These are phyloP conservation scores for Fusarium pseudocircinatum DNA, from an alignment of 2,329 filamentous ascomycete genomes.

Conservation along the genomic window DNA sequence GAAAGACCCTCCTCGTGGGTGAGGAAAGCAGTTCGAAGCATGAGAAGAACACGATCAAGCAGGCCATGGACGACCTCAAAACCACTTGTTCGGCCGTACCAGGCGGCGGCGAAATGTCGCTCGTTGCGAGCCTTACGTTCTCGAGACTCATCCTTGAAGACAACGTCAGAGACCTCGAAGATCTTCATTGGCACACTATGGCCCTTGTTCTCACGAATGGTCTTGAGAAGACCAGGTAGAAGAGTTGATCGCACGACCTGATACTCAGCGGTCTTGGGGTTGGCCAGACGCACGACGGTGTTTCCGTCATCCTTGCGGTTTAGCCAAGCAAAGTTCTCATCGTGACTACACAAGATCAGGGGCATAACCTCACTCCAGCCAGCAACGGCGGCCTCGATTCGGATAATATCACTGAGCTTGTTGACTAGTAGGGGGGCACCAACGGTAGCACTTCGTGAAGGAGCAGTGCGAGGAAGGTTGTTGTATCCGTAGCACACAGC, in stretches of 20 bases:
- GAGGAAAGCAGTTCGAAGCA: conserved; percentile 87
- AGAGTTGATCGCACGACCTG: conserved; percentile 90
- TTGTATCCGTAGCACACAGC: conserved; percentile 99
- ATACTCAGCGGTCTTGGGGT: conserved; percentile 93
- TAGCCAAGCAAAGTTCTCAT: conserved; percentile 97
- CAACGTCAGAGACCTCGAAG: conserved; percentile 91
- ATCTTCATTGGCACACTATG: conserved; percentile 90
- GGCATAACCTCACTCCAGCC: conserved; percentile 98
- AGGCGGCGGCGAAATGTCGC: conserved; percentile 94
- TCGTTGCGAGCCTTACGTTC: conserved; percentile 94
- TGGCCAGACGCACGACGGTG: conserved; percentile 84
- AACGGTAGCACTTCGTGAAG: conserved; percentile 85
- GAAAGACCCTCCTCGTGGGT: conserved; percentile 75
- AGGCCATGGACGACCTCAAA: conserved; percentile 97
- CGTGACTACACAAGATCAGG: conserved; percentile 94
- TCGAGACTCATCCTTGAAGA: conserved; percentile 82
- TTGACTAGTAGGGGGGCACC: conserved; percentile 90
- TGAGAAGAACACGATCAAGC: conserved; percentile 88
- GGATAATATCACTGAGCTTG: conserved; percentile 92
- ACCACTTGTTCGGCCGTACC: conserved; percentile 92
- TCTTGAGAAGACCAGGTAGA: conserved; percentile 89
- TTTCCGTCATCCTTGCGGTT: conserved; percentile 89
- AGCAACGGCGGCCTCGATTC: conserved; percentile 88
- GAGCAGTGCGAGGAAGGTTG: conserved; percentile 86
- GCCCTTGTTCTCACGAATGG: conserved; percentile 90